Evolutionary conservation across 2,329 filamentous ascomycete species (phyloP), one percentile per base, ranked within the genome.

Genomic region (Phialemoniopsis sp.): DNA sequence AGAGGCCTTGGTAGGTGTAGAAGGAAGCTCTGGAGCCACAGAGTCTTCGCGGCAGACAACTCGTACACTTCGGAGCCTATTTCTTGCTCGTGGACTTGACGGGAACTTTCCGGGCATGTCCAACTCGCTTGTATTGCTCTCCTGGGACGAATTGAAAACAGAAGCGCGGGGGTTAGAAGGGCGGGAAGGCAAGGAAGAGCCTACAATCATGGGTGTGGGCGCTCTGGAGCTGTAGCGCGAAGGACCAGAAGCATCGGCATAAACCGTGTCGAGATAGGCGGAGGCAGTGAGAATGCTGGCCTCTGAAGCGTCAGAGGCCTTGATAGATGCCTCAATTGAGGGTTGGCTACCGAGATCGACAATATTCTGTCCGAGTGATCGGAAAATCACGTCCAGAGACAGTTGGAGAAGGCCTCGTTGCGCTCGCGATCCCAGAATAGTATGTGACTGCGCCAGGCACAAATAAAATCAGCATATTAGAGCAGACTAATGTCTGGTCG

Each of bases 391-490:
- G 55, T 97, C 91, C 39, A 98, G 82, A 0, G 89, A 79, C 54
- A 98, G 83, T 60, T 98, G 93, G 0, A 89, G 95, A 39, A 98
- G 68, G 46, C 93, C 93, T 48, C 91, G 84, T 62, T 96, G 87
- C 16, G 77, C 80, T 50, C 83, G 85, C 12, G 88, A 94, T 40
- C 93, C 93, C 13, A 98, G 77, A 44, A 97, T 95, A 1, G 93
- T 98, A 60, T 98, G 91, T 46, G 88, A 94, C 91, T 96, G 21
- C 21, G n/a, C n/a, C n/a, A n/a, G n/a, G n/a, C n/a, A n/a, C n/a
- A n/a, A n/a, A n/a, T n/a, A n/a, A n/a, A n/a, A n/a, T n/a, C n/a
- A n/a, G n/a, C n/a, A n/a, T n/a, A n/a, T n/a, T n/a, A n/a, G n/a
- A n/a, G n/a, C n/a, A n/a, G n/a, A n/a, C n/a, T n/a, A n/a, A n/a